A percentile compares a stretch with the other conserved stretches of the same genome.
These are phyloP conservation scores for Saksenaea vasiformis DNA, from an alignment of 371 early-diverging fungal species.

Conservation along the genomic window DNA sequence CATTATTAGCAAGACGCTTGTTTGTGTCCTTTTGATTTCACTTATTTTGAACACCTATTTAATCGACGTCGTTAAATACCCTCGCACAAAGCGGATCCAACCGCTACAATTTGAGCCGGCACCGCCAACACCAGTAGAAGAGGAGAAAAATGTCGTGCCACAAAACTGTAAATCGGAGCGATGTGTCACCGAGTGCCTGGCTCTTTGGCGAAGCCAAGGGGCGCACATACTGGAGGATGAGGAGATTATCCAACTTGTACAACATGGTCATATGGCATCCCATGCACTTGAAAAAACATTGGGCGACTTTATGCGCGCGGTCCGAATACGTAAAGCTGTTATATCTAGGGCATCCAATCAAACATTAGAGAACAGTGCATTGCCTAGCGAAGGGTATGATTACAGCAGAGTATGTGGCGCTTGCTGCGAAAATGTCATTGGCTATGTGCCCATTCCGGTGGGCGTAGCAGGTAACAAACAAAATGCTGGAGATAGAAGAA, in stretches of 20 bases:
- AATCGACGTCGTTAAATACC: conserved; percentile 63
- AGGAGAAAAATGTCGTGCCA: neutral
- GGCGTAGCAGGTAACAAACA: conserved; percentile 78
- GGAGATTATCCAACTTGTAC: conserved; percentile 77
- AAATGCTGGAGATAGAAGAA: neutral
- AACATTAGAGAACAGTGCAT: conserved; percentile 62
- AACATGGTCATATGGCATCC: conserved; percentile 70
- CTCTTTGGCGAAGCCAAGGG: conserved; percentile 31
- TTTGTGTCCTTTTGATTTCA: conserved; percentile 55
- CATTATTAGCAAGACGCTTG: conserved; percentile 64
- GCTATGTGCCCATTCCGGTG: conserved; percentile 92
- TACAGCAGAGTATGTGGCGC: conserved; percentile 88
- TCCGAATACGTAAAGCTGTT: conserved; percentile 77
- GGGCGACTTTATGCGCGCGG: conserved; percentile 79
- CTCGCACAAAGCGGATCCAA: conserved; percentile 20
- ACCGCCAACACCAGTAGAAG: conserved; percentile 12
- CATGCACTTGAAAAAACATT: conserved; percentile 87
- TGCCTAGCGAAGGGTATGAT: conserved; percentile 85
- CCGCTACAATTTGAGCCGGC: conserved; percentile 19
- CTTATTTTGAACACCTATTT: conserved; percentile 68
- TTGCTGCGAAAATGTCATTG: conserved; percentile 98
- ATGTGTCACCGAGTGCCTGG: conserved; percentile 65
- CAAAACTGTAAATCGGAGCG: conserved; percentile 40
- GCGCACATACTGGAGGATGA: conserved; percentile 56
- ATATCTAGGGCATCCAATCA: conserved; percentile 75